Base-by-base conservation (phyloP, 805 yeast genomes). In the Candida maris region DNA sequence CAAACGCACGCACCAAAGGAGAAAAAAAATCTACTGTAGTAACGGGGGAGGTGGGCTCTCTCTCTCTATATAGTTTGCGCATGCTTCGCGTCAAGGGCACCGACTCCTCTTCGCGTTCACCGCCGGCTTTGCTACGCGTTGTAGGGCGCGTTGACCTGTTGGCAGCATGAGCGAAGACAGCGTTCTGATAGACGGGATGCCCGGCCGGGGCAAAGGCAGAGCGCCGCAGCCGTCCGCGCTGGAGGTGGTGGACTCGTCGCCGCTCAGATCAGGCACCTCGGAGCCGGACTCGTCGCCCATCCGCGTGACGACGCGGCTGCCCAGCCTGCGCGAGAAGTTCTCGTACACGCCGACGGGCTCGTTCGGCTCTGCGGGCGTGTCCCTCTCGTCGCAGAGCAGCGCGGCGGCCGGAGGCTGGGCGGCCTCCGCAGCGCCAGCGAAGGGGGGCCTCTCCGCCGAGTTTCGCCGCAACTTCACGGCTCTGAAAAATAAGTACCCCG, bases 171-270 rank as follows among this genome's bases (percentile, higher is more conserved):
- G 45, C 36, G 46, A 44, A 33, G 46, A 44, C 17, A 38, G 42
- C 34, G 35, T 37, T 13, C 36, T 41, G 20, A 34, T 38, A 23
- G 45, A 46, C 28, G 43, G 37, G 27, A 18, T 36, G 30, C 32
- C 15, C 31, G 36, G 27, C 17, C 33, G 7, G 32, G 29, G 25
- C 25, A 31, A 21, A 28, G 22, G 21, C 20, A 37, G 14, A 9
- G 19, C 12, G 33, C 33, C 14, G 37, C 43, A 18, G 32, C 16
- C 58, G 2, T 60, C 62, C 18, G 34, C 49, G 8, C 57, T 75
- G 3, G 77, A 74, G 42, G 76, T 74, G 4, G 77, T 75, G 2
- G 71, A 65, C 37, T 71, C 79, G 1, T 72, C 78, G 1, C 76
- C 74, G 8, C 28, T 35, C 12, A 25, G 37, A 16, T 18, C 42